Conservation (phyloP, 2,329 filamentous ascomycete genomes). For the Alternaria incomplexa region DNA sequence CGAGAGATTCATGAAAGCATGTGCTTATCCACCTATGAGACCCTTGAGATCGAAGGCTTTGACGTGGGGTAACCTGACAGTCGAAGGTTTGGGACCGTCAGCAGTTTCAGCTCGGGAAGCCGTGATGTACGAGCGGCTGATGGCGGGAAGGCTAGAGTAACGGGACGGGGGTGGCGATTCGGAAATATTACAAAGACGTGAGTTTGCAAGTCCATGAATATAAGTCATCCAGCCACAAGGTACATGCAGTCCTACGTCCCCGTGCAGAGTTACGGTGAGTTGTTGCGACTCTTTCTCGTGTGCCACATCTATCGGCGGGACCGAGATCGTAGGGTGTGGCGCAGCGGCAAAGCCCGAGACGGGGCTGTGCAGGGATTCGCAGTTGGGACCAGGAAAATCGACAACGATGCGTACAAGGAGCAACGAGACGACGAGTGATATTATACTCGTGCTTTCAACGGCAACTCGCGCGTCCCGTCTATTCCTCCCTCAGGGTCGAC, state of each 20-base stretch:
- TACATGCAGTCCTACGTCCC: slow-evolving; percentile 33
- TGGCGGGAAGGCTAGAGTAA: slow-evolving; percentile 34
- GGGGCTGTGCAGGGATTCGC: slow-evolving; percentile 41
- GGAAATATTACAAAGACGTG: slow-evolving; percentile 33
- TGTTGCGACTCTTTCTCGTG: slow-evolving; percentile 25
- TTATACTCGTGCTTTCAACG: slow-evolving; percentile 32
- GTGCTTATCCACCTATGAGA: slow-evolving; percentile 34
- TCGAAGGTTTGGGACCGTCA: slow-evolving; percentile 33
- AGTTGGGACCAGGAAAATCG: slow-evolving; percentile 25
- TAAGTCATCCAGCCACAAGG: slow-evolving; percentile 36
- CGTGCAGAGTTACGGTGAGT: slow-evolving; percentile 40
- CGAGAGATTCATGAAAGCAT: slow-evolving; percentile 52
- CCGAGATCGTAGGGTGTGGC: slow-evolving; percentile 33
- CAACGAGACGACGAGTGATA: slow-evolving; percentile 29
- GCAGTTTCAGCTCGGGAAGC: slow-evolving; percentile 43
- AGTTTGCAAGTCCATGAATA: slow-evolving; percentile 36
- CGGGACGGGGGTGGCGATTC: slow-evolving; percentile 43
- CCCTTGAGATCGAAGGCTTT: slow-evolving; percentile 22
- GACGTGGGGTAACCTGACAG: slow-evolving; percentile 25
- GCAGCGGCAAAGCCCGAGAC: slow-evolving; percentile 39
- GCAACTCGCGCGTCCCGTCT: slow-evolving; percentile 35
- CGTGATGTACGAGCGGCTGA: slow-evolving; percentile 26
- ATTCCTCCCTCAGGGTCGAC: slow-evolving; percentile 31
- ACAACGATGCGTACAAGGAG: slow-evolving; percentile 33
- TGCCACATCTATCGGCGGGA: slow-evolving; percentile 37